phyloP scores from a whole-genome alignment of 148 eudicot genomes.

The Suaeda aralocaspica region DNA sequence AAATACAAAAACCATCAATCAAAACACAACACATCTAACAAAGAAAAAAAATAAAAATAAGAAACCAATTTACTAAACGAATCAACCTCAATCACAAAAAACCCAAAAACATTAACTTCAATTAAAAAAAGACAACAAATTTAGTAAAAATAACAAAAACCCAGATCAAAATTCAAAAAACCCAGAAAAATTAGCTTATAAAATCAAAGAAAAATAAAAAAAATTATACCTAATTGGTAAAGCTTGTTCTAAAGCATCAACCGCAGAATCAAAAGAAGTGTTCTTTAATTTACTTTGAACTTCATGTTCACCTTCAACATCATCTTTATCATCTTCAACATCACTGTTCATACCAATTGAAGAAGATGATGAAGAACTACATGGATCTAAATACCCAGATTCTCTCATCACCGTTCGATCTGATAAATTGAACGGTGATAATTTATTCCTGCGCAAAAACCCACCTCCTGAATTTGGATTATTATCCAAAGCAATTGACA shows the following conservation, averaged over 20 bases:
- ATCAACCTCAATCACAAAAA: not conserved
- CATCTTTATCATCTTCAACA: slow-evolving; percentile 19
- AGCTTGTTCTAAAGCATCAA: slow-evolving; percentile 58
- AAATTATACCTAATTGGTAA: slow-evolving; percentile 54
- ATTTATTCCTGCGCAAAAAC: slow-evolving; percentile 17
- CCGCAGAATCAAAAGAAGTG: slow-evolving; percentile 38
- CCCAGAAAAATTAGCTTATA: too few species aligned
- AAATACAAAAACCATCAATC: not conserved
- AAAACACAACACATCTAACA: not conserved
- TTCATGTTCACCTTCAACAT: slow-evolving; percentile 33
- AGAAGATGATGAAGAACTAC: slow-evolving; percentile 48
- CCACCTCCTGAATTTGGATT: slow-evolving; percentile 22
- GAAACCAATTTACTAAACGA: too few species aligned
- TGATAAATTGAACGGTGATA: slow-evolving; percentile 3
- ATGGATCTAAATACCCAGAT: slow-evolving; percentile 5
- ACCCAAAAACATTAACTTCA: not conserved
- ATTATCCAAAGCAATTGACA: slow-evolving; percentile 30
- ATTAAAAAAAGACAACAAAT: not conserved
- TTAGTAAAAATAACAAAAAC: not conserved
- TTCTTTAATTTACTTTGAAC: slow-evolving; percentile 49
- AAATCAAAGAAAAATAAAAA: not conserved
- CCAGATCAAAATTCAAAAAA: not conserved
- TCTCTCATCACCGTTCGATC: slow-evolving; percentile 27
- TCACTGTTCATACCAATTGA: slow-evolving; percentile 80
- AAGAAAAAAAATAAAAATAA: not conserved